phyloP scores from a whole-genome alignment of 352 stramenopile genomes.

The Pythium monospermum region DNA sequence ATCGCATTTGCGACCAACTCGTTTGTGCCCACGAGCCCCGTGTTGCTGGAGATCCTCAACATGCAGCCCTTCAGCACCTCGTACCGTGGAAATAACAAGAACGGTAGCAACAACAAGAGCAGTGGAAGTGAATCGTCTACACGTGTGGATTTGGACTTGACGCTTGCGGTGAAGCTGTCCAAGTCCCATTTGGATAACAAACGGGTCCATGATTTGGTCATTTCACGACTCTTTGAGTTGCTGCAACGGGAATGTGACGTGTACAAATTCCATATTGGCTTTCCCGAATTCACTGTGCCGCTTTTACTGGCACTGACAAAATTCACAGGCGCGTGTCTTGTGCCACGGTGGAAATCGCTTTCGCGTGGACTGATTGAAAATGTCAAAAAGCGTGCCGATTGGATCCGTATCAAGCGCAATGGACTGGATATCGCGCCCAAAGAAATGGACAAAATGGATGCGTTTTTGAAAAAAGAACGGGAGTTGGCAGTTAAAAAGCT shows the following conservation, averaged over 20 bases:
- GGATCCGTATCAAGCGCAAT: slow-evolving; percentile 89
- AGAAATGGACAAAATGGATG: slow-evolving; percentile 80
- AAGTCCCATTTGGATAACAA: slow-evolving; percentile 86
- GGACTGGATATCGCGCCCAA: slow-evolving; percentile 84
- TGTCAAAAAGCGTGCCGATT: slow-evolving; percentile 69
- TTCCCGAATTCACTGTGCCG: slow-evolving; percentile 92
- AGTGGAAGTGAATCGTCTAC: slow-evolving; percentile 27
- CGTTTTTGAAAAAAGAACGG: slow-evolving; percentile 76
- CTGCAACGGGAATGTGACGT: slow-evolving; percentile 94
- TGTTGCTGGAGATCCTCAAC: slow-evolving; percentile 93
- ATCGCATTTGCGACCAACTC: slow-evolving; percentile 91
- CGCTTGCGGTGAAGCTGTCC: slow-evolving; percentile 89
- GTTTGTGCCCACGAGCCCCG: slow-evolving; percentile 94
- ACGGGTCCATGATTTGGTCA: slow-evolving; percentile 86
- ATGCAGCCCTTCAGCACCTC: slow-evolving; percentile 87
- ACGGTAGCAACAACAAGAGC: slow-evolving; percentile 16
- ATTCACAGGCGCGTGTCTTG: slow-evolving; percentile 78
- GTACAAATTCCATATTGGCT: slow-evolving; percentile 94
- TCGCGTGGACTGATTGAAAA: slow-evolving; percentile 55
- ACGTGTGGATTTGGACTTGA: slow-evolving; percentile 55
- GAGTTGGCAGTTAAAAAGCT: slow-evolving; percentile 86
- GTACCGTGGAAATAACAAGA: slow-evolving; percentile 58
- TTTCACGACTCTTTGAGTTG: slow-evolving; percentile 91
- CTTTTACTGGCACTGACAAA: slow-evolving; percentile 86
- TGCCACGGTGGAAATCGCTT: slow-evolving; percentile 79